phyloP scores from a whole-genome alignment of 176 grass and related monocot species.

The Bromus sterilis region DNA sequence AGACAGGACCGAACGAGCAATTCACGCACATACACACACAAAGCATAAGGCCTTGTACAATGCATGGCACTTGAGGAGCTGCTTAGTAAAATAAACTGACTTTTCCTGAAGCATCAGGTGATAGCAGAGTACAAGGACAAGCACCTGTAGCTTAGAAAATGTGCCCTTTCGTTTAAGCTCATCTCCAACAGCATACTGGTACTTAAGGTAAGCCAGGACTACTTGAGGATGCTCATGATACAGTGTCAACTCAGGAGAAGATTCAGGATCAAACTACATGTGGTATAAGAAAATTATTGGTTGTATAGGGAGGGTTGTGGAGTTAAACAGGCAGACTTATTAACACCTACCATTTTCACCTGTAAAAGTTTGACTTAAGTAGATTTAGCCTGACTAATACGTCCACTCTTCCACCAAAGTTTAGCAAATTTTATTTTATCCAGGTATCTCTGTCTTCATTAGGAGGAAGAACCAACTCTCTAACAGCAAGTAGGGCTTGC shows the following conservation, averaged over 20 bases:
- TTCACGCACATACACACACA: background rate
- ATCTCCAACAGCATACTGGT: conserved; percentile 88
- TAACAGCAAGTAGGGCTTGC: conserved; percentile 86
- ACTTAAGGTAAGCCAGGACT: conserved; percentile 84
- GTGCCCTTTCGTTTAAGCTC: conserved; percentile 74
- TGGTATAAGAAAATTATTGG: background rate
- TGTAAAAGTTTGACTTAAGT: conserved; percentile 95
- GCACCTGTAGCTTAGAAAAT: conserved; percentile 83
- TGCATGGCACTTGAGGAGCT: too few species aligned
- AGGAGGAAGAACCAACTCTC: conserved; percentile 98
- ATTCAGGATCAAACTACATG: conserved; percentile 88
- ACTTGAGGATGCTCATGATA: conserved; percentile 88
- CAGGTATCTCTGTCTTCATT: conserved; percentile 93
- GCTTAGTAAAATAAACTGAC: too few species aligned
- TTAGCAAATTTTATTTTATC: conserved; percentile 97
- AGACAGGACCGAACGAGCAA: background rate
- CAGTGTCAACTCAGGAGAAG: conserved; percentile 55
- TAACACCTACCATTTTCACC: conserved; percentile 23
- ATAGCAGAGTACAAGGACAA: background rate
- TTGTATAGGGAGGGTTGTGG: background rate
- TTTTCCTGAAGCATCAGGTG: too few species aligned
- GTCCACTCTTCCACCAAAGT: conserved; percentile 98
- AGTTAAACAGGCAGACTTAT: background rate
- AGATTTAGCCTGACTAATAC: conserved; percentile 91
- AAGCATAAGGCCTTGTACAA: too few species aligned